A percentile compares a stretch with the other conserved stretches of the same genome.
Conservation (phyloP, 805 yeast genomes). For the Lipomyces sp. region DNA sequence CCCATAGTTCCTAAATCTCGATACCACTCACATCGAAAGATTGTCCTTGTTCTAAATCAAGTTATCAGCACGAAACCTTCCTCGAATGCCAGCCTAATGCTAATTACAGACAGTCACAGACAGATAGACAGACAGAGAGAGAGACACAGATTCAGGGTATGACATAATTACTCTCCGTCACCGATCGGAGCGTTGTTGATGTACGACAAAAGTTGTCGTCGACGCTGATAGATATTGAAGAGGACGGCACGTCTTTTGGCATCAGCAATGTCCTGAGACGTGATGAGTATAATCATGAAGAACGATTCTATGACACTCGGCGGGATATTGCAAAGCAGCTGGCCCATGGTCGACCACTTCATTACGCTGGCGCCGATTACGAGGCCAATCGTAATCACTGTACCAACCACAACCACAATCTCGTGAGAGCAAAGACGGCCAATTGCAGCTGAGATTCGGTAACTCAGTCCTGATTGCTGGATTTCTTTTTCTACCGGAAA, state of each 20-base stretch:
- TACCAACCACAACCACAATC: no score
- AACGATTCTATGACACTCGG: conserved; percentile 54
- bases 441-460: conserved; percentile 19
- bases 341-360: conserved; percentile 51
- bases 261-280: conserved; percentile 14
- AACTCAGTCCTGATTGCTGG: conserved; percentile 15
- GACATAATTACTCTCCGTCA: not conserved
- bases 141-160: not conserved
- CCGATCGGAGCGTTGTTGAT: not conserved
- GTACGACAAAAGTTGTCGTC: conserved; percentile 1
- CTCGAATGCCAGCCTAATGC: no score
- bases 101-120: no score
- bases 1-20: no score
- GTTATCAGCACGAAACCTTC: no score
- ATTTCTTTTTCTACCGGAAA: conserved; percentile 28
- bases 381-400: conserved; percentile 33
- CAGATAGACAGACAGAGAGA: no score
- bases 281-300: conserved; percentile 46
- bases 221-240: conserved; percentile 13
- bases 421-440: no score
- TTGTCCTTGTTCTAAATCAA: no score
- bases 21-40: no score
- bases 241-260: conserved; percentile 8
- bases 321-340: conserved; percentile 50
- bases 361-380: conserved; percentile 47